Base-by-base conservation (phyloP, 192 early-diverging fungal species). In the Coemansia sp. region DNA sequence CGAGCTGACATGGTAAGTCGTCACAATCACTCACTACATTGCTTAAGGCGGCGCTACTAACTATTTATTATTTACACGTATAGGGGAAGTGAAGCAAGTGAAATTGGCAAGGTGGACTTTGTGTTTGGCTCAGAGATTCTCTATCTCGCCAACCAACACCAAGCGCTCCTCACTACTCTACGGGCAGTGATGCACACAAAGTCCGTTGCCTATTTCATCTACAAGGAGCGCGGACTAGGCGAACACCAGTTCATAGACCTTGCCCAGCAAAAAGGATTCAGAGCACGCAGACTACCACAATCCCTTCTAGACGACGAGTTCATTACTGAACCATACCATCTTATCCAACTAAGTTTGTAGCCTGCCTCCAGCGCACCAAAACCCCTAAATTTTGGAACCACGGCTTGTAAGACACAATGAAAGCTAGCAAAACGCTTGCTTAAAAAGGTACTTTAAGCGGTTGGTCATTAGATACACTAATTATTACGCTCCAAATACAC, bases 361-460 rank as follows among this genome's bases (percentile, higher is more conserved):
- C 70, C 70, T 66, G 58, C 59, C 63, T 69, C 59, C 67, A 42
- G 67, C 59, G 67, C 67, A 69, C 67, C 67, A 59, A 14, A n/a
- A n/a, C n/a, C n/a, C n/a, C n/a, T n/a, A n/a, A n/a, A n/a, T n/a
- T n/a, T 59, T 32, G 32, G 34, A 36, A 32, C 57, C 57, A 59
- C 57, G 15, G 15, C 34, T 36, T 17, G 45, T 29, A 50, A 51
- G 31, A 57, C 37, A 36, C 41, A 60, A 15, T 19, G 19, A 4
- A 23, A 25, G 17, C 50, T 17, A n/a, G 29, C 61, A 70, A 38
- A 70, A 70, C 64, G 64, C 64, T 25, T 25, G 15, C 46, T n/a
- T 66, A 11, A 27, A 39, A n/a, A 60, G 57, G 32, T 31, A 59
- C 34, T 36, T 59, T 31, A 31, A n/a, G n/a, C 6, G 4, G 59